Evolutionary conservation across 805 yeast species (phyloP), one percentile per base, ranked within the genome.

Genomic region (Yarrowia porcina): DNA sequence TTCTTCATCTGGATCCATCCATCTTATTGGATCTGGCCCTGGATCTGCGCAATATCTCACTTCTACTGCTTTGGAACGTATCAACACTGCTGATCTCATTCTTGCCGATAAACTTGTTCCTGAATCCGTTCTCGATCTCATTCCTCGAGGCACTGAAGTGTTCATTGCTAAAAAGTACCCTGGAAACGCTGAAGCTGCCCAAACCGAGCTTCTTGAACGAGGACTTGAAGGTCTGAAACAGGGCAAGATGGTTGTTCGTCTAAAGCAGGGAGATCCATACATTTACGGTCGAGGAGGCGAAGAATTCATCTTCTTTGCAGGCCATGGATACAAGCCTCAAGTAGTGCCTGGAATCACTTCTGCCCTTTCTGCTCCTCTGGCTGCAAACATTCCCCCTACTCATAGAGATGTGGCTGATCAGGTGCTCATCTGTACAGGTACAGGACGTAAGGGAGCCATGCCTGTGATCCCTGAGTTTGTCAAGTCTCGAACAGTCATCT

Each of bases 231-330:
- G 85, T 0, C 73, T 90, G 25, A 67, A 77, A 27, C 73, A 79
- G 59, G 97, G 97, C 15, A 80, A 83, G 69, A 84, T 83, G 63
- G 97, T 93, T 1, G 96, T 93, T 2, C 79, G 98, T 64, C 80
- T 93, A 67, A 93, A 93, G 73, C 98, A 93, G 75, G 98, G 98
- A 33, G 98, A 93, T 73, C 98, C 98, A 10, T 93, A 90, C 73
- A 89, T 93, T 32, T 93, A 90, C 72, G 98, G 98, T 3, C 83
- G 98, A 66, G 98, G 98, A 45, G 97, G 97, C 41, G 98, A 93
- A 75, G 98, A 93, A 70, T 89, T 74, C 72, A 69, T 83, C 10
- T 92, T 79, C 71, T 93, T 93, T 74, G 70, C 79, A 28, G 69
- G 78, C 21, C 82, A 87, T 68, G 97, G 96, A 0, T 90, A 70